Base-by-base conservation (phyloP, 805 yeast genomes). In the Candida chauliodis region DNA sequence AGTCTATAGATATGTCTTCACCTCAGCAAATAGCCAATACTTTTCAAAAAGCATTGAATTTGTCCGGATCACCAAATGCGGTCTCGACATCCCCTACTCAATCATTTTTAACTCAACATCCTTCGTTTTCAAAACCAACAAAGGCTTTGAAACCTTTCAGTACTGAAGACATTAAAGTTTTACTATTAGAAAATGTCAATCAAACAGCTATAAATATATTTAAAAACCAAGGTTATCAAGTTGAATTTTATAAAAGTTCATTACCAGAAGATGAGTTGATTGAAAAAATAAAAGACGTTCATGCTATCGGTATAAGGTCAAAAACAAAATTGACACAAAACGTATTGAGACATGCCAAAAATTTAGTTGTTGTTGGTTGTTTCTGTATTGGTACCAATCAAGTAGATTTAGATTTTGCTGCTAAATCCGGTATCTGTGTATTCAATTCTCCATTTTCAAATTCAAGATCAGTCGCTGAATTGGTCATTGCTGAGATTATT, bases 321-420 rank as follows among this genome's bases (percentile, higher is more conserved):
- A 93, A 93, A 74, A 93, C 99, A 36, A 85, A 81, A 63, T 73
- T 93, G 57, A 86, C 89, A 28, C 83, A 78, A 50, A 79, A 79
- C 37, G 80, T 93, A 20, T 73, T 93, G 53, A 72, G 78, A 47
- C 86, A 85, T 53, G 99, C 99, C 41, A 84, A 81, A 61, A 87
- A 91, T 71, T 75, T 93, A 64, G 85, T 85, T 19, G 90, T 79
- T 22, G 73, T 93, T 64, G 99, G 99, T 41, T 93, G 99, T 72
- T 93, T 93, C 84, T 93, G 99, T 76, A 93, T 93, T 52, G 99
- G 99, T 56, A 93, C 98, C 45, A 93, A 93, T 71, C 99, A 93
- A 71, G 99, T 93, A 40, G 95, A 93, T 62, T 75, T 90, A 47
- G 86, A 85, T 51, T 85, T 60, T 53, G 99, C 99, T 41, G 96